Evolutionary conservation across 2,329 filamentous ascomycete genomes (phyloP).

Genomic region (Colletotrichum australisinense): DNA sequence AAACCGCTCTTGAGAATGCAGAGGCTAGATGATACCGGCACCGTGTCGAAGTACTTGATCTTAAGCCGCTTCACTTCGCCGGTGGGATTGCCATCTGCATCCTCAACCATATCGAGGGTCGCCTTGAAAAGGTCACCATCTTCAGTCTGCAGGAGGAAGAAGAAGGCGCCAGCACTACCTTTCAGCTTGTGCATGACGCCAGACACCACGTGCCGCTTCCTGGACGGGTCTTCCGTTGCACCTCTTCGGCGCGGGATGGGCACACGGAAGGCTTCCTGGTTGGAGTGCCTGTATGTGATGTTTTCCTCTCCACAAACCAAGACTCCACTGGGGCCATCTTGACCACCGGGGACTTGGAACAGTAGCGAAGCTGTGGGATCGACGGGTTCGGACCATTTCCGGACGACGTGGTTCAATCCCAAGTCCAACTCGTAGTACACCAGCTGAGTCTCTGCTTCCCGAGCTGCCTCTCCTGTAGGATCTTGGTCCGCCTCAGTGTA

Average conservation of each 20-base stretch:
- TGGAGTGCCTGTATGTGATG: constrained; percentile 97
- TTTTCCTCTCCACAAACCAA: constrained; percentile 94
- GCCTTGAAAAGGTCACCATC: constrained; percentile 99
- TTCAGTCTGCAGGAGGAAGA: constrained; percentile 95
- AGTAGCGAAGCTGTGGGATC: constrained; percentile 89
- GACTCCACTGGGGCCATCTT: constrained; percentile 93
- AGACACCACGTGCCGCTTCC: constrained; percentile 87
- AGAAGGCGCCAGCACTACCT: constrained; percentile 85
- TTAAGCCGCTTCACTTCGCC: constrained; percentile 86
- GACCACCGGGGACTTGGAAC: constrained; percentile 95
- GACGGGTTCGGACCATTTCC: constrained; percentile 95
- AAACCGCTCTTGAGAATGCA: constrained; percentile 97
- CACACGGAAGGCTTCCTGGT: constrained; percentile 89
- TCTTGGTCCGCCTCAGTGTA: constrained; percentile 94
- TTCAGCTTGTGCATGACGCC: constrained; percentile 99
- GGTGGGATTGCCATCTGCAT: constrained; percentile 80
- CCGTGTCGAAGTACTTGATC: constrained; percentile 98
- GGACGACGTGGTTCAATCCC: constrained; percentile 95
- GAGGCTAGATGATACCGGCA: constrained; percentile 87
- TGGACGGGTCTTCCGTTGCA: constrained; percentile 89
- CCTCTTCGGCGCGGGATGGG: constrained; percentile 89
- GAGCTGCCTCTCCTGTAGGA: constrained; percentile 82
- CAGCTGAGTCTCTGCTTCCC: constrained; percentile 87
- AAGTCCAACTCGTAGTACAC: constrained; percentile 99
- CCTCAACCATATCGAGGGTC: constrained; percentile 89